Conservation (phyloP, 2,329 filamentous ascomycete species). For the Pleoardoris graminearum region DNA sequence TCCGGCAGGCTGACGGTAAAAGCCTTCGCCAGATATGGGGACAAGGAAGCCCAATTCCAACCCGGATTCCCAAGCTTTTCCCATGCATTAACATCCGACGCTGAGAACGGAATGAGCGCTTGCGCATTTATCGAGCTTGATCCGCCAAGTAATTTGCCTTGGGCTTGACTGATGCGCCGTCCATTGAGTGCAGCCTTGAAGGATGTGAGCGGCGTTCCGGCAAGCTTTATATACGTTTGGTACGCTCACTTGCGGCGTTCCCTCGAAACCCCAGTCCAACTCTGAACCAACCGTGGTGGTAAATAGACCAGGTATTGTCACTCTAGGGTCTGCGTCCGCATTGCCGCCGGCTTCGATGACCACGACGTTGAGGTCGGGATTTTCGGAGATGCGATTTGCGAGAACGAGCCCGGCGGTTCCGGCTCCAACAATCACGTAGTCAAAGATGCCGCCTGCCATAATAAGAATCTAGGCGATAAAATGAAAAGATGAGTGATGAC, state of each 20-base stretch:
- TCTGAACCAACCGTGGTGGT: neutral
- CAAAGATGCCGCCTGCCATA: constrained; percentile 4
- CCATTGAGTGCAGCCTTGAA: constrained; percentile 7
- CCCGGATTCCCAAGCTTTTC: constrained; percentile 34
- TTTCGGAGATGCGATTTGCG: constrained; percentile 19
- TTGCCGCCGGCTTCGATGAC: constrained; percentile 20
- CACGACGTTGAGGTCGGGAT: constrained; percentile 9
- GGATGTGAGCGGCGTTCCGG: neutral
- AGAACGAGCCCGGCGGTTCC: constrained; percentile 22
- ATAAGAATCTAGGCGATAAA: too few species aligned
- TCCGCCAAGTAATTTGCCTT: constrained; percentile 36
- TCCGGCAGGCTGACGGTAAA: constrained; percentile 22
- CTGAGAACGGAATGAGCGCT: constrained; percentile 25
- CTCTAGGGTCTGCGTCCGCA: neutral
- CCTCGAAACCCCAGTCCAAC: neutral
- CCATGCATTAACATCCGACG: constrained; percentile 37
- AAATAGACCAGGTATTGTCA: neutral
- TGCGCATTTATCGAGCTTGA: constrained; percentile 32
- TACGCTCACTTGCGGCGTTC: neutral
- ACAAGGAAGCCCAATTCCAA: constrained; percentile 31
- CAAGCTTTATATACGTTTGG: neutral
- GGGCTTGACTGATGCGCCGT: constrained; percentile 11
- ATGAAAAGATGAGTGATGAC: too few species aligned
- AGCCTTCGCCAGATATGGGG: constrained; percentile 30
- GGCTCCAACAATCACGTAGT: constrained; percentile 21